phyloP scores from a whole-genome alignment of 2,329 filamentous ascomycete genomes.

The Zarea fungicola region DNA sequence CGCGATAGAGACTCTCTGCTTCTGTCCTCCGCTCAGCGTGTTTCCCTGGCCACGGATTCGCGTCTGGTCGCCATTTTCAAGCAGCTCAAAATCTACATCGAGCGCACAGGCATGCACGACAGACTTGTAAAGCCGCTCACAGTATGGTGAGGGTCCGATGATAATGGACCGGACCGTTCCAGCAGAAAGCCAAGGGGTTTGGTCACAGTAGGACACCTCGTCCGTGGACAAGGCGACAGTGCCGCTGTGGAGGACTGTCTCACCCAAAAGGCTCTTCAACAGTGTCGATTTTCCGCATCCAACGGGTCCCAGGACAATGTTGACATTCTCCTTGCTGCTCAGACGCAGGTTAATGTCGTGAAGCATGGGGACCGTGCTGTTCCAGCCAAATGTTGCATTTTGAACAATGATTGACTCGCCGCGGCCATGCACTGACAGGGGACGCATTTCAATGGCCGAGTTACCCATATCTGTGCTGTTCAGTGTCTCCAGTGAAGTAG shows the following conservation, averaged over 20 bases:
- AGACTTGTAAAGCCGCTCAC: slow-evolving; percentile 23
- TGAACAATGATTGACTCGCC: neutral
- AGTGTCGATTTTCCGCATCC: slow-evolving; percentile 29
- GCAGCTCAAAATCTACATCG: slow-evolving; percentile 21
- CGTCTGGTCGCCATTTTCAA: slow-evolving; percentile 22
- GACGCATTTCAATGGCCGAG: neutral
- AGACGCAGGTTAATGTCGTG: neutral
- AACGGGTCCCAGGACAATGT: slow-evolving; percentile 27
- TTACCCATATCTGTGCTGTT: neutral
- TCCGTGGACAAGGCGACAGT: slow-evolving; percentile 19
- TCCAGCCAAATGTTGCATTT: neutral
- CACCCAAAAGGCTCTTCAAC: slow-evolving; percentile 27
- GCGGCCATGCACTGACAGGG: neutral
- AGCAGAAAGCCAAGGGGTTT: slow-evolving; percentile 30
- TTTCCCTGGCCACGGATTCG: slow-evolving; percentile 28
- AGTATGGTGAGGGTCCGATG: slow-evolving; percentile 27
- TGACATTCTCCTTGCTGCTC: slow-evolving; percentile 12
- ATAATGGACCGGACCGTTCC: slow-evolving; percentile 31
- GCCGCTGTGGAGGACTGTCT: slow-evolving; percentile 20
- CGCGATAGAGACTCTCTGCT: slow-evolving; percentile 28
- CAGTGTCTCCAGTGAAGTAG: neutral
- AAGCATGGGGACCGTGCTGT: neutral
- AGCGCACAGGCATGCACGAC: slow-evolving; percentile 32
- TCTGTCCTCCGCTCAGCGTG: slow-evolving; percentile 31
- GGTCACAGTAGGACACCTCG: slow-evolving; percentile 26